phyloP scores from a whole-genome alignment of 2,329 filamentous ascomycete species.

The Claviceps monticola region DNA sequence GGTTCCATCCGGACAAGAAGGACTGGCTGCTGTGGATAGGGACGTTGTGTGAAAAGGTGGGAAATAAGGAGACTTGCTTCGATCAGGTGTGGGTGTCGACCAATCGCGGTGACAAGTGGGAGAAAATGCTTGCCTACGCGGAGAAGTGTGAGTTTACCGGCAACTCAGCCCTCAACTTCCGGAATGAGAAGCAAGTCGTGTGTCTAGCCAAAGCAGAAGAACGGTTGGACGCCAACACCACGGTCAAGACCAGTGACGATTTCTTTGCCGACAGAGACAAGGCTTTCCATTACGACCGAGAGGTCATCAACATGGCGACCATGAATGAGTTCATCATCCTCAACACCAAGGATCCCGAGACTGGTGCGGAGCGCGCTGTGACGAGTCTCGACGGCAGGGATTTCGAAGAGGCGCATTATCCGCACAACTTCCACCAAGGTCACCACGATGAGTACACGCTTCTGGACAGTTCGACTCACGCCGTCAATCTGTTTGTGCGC shows the following conservation, averaged over 20 bases:
- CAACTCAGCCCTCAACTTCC: constrained; percentile 40
- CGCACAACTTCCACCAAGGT: constrained; percentile 65
- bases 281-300: constrained; percentile 31
- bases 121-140: constrained; percentile 58
- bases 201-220: constrained; percentile 45
- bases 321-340: constrained; percentile 97
- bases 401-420: constrained; percentile 78
- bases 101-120: constrained; percentile 73
- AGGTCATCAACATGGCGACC: constrained; percentile 71
- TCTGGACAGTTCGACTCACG: constrained; percentile 85
- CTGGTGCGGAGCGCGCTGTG: constrained; percentile 58
- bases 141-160: constrained; percentile 78
- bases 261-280: constrained; percentile 53
- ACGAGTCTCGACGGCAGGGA: constrained; percentile 72
- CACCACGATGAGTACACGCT: constrained; percentile 82
- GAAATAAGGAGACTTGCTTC: constrained; percentile 46
- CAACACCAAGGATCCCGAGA: constrained; percentile 56
- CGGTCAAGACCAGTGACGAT: constrained; percentile 65
- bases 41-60: constrained; percentile 46
- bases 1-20: constrained; percentile 73
- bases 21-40: constrained; percentile 93
- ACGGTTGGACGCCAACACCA: constrained; percentile 44
- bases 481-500: constrained; percentile 86
- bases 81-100: constrained; percentile 61
- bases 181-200: constrained; percentile 40